These are phyloP conservation scores for Pythium pectinolyticum DNA, from an alignment of 352 stramenopile genomes.

Conservation along the genomic window DNA sequence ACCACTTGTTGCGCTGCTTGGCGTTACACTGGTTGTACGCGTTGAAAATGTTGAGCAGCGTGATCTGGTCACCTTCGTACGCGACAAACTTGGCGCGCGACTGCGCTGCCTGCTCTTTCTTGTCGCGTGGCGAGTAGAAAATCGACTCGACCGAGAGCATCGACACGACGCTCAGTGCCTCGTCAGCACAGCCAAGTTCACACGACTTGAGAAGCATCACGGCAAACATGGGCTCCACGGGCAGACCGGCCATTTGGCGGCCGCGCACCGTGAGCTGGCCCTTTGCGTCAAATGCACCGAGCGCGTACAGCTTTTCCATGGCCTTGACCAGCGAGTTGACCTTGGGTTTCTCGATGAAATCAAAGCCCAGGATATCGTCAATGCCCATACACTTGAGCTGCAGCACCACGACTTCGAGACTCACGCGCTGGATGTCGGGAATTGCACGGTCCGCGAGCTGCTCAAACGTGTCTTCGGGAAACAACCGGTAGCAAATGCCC, in stretches of 20 bases:
- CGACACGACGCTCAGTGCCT: constrained; percentile 83
- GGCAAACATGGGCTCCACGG: constrained; percentile 87
- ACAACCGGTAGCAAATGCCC: constrained; percentile 82
- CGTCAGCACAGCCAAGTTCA: constrained; percentile 75
- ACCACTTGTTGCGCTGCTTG: constrained; percentile 88
- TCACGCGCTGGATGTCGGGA: constrained; percentile 86
- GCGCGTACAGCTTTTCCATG: constrained; percentile 81
- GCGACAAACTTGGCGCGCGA: constrained; percentile 77
- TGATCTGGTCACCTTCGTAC: constrained; percentile 86
- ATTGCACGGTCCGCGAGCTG: constrained; percentile 73
- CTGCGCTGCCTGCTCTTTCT: constrained; percentile 80
- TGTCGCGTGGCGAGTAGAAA: constrained; percentile 85
- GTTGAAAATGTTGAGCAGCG: constrained; percentile 82
- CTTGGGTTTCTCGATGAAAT: constrained; percentile 88
- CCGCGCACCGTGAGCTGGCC: constrained; percentile 71
- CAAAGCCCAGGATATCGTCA: constrained; percentile 81
- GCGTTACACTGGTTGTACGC: constrained; percentile 63
- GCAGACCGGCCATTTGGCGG: constrained; percentile 83
- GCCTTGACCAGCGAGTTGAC: constrained; percentile 73
- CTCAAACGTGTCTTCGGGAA: constrained; percentile 85
- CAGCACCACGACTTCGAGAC: constrained; percentile 78
- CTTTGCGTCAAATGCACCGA: constrained; percentile 63
- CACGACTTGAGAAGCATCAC: constrained; percentile 86
- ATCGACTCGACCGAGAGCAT: constrained; percentile 91
- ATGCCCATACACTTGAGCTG: constrained; percentile 88